Percentiles rank a stretch among this genome's conserved stretches.
These are phyloP conservation scores for Furcasterigmium furcatum DNA, from an alignment of 2,329 filamentous ascomycete genomes.

Conservation along the genomic window DNA sequence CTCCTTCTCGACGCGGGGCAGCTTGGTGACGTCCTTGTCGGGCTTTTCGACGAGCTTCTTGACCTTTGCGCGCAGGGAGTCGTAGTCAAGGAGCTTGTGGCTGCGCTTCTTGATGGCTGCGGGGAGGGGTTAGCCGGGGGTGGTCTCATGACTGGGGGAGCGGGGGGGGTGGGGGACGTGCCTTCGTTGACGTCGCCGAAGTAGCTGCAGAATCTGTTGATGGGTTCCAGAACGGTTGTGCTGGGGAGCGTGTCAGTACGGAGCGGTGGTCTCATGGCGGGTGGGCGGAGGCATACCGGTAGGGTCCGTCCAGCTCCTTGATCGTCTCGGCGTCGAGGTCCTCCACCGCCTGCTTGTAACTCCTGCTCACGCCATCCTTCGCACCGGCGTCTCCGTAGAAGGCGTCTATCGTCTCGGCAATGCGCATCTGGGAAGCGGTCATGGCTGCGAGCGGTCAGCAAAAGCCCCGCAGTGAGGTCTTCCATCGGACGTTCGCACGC, in stretches of 20 bases:
- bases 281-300: slow-evolving; percentile 52
- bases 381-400: slow-evolving; percentile 97
- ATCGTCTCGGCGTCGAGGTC: slow-evolving; percentile 98
- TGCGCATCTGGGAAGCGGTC: slow-evolving; percentile 99
- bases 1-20: slow-evolving; percentile 94
- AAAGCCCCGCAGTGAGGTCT: slow-evolving; percentile 10
- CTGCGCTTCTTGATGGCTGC: slow-evolving; percentile 96
- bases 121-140: not conserved
- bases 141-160: not conserved
- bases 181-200: slow-evolving; percentile 99
- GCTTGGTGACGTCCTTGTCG: slow-evolving; percentile 96
- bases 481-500: too few relatives aligned
- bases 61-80: slow-evolving; percentile 90
- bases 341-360: slow-evolving; percentile 97
- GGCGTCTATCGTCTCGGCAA: slow-evolving; percentile 97
- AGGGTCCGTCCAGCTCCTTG: slow-evolving; percentile 95
- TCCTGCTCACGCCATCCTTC: slow-evolving; percentile 89
- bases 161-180: slow-evolving; percentile 30
- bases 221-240: slow-evolving; percentile 92
- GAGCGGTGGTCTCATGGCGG: not conserved
- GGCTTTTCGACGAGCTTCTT: slow-evolving; percentile 98
- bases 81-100: slow-evolving; percentile 98
- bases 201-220: slow-evolving; percentile 94
- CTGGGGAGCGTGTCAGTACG: slow-evolving; percentile 43
- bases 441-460: slow-evolving; percentile 59